These are phyloP conservation scores for Cordyceps javanica DNA, from an alignment of 2,329 filamentous ascomycete genomes.

Conservation along the genomic window DNA sequence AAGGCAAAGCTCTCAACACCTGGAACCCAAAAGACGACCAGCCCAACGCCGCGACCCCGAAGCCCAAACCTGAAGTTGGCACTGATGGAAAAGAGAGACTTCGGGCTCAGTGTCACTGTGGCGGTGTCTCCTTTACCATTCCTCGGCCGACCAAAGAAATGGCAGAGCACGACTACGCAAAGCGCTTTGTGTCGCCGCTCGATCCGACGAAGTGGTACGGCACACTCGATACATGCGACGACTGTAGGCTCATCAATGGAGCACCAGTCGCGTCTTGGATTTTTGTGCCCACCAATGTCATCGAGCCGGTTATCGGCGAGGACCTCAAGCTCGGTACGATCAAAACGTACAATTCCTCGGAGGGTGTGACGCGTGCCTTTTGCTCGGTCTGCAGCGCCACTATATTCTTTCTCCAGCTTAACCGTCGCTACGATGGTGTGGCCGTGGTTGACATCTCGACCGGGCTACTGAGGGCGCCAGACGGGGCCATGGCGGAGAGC, in stretches of 20 bases:
- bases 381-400: conserved; percentile 42
- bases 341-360: conserved; percentile 36
- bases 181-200: conserved; percentile 28
- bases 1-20: conserved; percentile 23
- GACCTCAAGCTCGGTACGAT: conserved; percentile 37
- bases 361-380: conserved; percentile 35
- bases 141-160: conserved; percentile 30
- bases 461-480: conserved; percentile 38
- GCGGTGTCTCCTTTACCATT: conserved; percentile 41
- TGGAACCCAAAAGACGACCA: conserved; percentile 31
- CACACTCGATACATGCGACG: conserved; percentile 35
- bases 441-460: conserved; percentile 36
- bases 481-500: conserved; percentile 36
- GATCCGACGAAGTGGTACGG: conserved; percentile 38
- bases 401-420: conserved; percentile 28
- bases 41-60: conserved; percentile 21
- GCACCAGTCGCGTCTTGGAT: conserved; percentile 38
- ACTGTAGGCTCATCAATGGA: conserved; percentile 38
- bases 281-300: conserved; percentile 30
- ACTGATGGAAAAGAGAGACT: conserved; percentile 32
- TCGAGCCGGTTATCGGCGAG: conserved; percentile 30
- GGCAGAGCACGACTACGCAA: conserved; percentile 24
- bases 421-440: conserved; percentile 23
- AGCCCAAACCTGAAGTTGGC: conserved; percentile 26
- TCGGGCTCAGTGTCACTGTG: conserved; percentile 39